Conservation (phyloP, 2,329 filamentous ascomycete genomes). For the Westerdykella aurantiaca region DNA sequence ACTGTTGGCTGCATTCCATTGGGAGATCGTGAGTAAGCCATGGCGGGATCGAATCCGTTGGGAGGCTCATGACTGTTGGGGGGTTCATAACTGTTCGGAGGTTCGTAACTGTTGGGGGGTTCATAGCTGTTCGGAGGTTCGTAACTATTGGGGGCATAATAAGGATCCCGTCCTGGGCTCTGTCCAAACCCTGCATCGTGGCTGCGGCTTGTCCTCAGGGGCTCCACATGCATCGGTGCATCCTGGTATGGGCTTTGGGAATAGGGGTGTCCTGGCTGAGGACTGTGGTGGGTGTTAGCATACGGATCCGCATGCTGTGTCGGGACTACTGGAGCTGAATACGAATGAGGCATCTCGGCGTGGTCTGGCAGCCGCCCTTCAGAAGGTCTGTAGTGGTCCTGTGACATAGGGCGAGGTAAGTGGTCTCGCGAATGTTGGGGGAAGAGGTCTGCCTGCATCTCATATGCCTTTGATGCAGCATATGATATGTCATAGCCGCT, state of each 20-base stretch:
- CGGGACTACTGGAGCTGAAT: conserved; percentile 42
- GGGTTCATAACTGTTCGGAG: conserved; percentile 26
- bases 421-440: conserved; percentile 17
- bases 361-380: conserved; percentile 18
- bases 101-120: conserved; percentile 4
- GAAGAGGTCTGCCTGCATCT: conserved; percentile 26
- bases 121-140: conserved; percentile 25
- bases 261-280: conserved; percentile 8
- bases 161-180: conserved; percentile 25
- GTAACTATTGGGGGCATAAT: conserved; percentile 30
- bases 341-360: conserved; percentile 38
- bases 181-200: conserved; percentile 20
- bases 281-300: conserved; percentile 12
- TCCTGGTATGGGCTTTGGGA: conserved; percentile 23
- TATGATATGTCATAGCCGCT: conserved; percentile 34
- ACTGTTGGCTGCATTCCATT: conserved; percentile 56
- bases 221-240: conserved; percentile 30
- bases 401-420: conserved; percentile 19
- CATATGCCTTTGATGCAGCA: conserved; percentile 33
- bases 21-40: conserved; percentile 44
- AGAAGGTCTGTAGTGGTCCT: conserved; percentile 23
- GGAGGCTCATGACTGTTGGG: conserved; percentile 27
- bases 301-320: conserved; percentile 18
- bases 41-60: conserved; percentile 47
- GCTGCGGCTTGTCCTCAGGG: conserved; percentile 27